Percentiles rank a stretch among this genome's conserved stretches.
These are phyloP conservation scores for Populus nigra DNA, from an alignment of 345 rosid genomes.

Conservation along the genomic window DNA sequence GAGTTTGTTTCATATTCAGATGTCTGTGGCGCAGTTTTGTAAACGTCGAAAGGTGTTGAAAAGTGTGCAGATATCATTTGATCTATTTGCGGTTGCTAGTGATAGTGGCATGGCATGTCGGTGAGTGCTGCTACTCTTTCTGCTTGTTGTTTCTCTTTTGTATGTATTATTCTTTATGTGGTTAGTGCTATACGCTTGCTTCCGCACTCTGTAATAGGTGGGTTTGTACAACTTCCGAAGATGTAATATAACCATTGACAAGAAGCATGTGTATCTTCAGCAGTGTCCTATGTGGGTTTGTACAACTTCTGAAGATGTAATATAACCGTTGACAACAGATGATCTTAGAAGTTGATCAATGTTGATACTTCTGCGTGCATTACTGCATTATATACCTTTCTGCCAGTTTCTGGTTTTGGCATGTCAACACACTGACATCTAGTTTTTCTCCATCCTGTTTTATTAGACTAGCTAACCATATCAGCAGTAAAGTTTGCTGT, in stretches of 20 bases:
- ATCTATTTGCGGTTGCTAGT: conserved; percentile 16
- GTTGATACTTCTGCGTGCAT: neutral
- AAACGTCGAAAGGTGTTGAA: conserved; percentile 18
- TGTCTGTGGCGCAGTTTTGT: conserved; percentile 18
- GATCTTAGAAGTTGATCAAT: conserved; percentile 1
- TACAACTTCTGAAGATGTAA: conserved; percentile 31
- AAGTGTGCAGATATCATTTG: conserved; percentile 20
- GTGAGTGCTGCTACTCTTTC: conserved; percentile 20
- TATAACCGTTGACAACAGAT: conserved; percentile 20
- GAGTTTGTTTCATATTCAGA: conserved; percentile 17
- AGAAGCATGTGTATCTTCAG: neutral
- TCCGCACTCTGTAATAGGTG: too few species aligned
- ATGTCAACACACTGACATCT: neutral
- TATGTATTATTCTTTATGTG: conserved; percentile 42
- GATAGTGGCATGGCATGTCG: conserved; percentile 22
- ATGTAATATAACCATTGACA: too few species aligned
- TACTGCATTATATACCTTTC: neutral
- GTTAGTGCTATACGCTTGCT: conserved; percentile 17
- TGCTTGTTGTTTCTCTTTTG: conserved; percentile 11
- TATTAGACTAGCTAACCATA: too few species aligned
- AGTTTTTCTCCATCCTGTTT: too few species aligned
- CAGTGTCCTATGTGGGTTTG: conserved; percentile 18
- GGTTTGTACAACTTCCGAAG: too few species aligned
- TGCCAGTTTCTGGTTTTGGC: neutral
- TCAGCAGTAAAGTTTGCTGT: too few species aligned